Evolutionary conservation across 2,329 filamentous ascomycete genomes (phyloP).

Genomic region (Penicillium sp.): DNA sequence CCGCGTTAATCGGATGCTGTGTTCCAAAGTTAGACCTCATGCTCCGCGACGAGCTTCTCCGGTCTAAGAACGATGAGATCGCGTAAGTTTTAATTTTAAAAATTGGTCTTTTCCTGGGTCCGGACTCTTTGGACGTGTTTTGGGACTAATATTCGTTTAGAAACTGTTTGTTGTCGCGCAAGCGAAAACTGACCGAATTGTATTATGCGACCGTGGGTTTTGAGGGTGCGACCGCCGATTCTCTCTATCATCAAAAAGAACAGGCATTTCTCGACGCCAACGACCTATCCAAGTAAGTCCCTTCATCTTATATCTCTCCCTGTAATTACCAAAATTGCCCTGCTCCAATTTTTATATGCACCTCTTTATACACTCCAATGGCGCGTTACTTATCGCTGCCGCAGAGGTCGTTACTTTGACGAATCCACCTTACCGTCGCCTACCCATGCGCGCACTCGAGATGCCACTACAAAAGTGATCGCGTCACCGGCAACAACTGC

Average conservation of each 20-base stretch:
- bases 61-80: slow-evolving; percentile 53
- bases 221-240: slow-evolving; percentile 52
- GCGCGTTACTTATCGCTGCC: slow-evolving; percentile 21
- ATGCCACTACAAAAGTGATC: slow-evolving; percentile 26
- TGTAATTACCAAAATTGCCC: neutral
- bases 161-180: slow-evolving; percentile 71
- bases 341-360: neutral
- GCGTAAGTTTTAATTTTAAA: slow-evolving; percentile 45
- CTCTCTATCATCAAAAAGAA: slow-evolving; percentile 50
- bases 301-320: slow-evolving; percentile 10
- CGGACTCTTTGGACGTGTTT: slow-evolving; percentile 20
- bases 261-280: slow-evolving; percentile 58
- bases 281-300: slow-evolving; percentile 57
- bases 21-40: slow-evolving; percentile 50
- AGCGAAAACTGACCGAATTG: slow-evolving; percentile 86
- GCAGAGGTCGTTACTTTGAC: slow-evolving; percentile 58
- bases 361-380: neutral
- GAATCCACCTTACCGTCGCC: slow-evolving; percentile 53
- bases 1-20: slow-evolving; percentile 52
- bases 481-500: slow-evolving; percentile 28
- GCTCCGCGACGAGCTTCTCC: slow-evolving; percentile 51
- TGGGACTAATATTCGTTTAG: slow-evolving; percentile 41
- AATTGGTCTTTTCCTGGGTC: slow-evolving; percentile 22
- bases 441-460: slow-evolving; percentile 26
- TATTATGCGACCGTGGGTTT: slow-evolving; percentile 72